Evolutionary conservation across 768 basidiomycete genomes (phyloP), one percentile per base, ranked within the genome.

Genomic region (Rhodotorula sphaerocarpa): DNA sequence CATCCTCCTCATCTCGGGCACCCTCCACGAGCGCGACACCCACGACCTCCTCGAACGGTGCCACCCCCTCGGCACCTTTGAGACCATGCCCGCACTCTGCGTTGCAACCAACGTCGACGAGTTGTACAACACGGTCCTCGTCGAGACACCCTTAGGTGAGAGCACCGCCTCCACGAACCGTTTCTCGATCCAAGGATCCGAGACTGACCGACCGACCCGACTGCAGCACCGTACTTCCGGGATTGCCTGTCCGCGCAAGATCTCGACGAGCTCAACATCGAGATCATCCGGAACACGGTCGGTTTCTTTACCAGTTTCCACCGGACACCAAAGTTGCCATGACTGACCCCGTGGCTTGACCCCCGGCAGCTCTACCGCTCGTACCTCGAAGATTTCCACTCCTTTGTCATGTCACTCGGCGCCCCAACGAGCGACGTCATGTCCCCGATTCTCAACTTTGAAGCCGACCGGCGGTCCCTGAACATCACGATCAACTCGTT

Each of bases 401-500:
- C 80, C 67, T 97, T 86, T 77, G 87, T 84, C 73, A 77, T 80
- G 50, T 83, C 86, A 12, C 78, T 96, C 39, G 86, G 89, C 45
- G 81, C 83, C 15, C 88, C 95, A 0, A 96, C 95, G 5, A 80
- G 83, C 20, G 90, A 93, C 47, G 84, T 90, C 68, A 97, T 97
- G 95, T 83, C 86, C 63, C 81, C 80, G 43, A 90, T 95, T 72
- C 84, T 99, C 61, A 80, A 86, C 11, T 99, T 99, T 72, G 95
- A 99, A 79, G 95, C 93, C 31, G 95, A 99, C 78, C 82, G 95
- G 41, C 85, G 95, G 55, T 86, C 91, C 3, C 86, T 97, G 75
- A 99, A 97, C 79, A 96, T 99, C 76, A 95, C 95, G 39, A 88
- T 99, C 79, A 99, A 99, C 80, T 97, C 95, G 18, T 93, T 97